Evolutionary conservation across 768 basidiomycete species (phyloP).

Genomic region (Cystobasidium tubakii): DNA sequence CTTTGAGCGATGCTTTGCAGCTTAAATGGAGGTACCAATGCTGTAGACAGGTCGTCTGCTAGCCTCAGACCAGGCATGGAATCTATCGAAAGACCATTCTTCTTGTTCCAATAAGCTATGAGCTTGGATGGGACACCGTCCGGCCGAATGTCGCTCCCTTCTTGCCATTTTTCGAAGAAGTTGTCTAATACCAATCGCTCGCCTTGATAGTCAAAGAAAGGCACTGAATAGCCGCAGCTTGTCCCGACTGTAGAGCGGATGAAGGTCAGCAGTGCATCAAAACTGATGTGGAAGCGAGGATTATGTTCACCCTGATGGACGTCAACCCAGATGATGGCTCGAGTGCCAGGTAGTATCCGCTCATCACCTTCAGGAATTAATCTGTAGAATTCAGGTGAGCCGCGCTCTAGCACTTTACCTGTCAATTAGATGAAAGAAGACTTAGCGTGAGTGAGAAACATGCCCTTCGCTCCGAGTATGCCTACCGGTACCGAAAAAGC

Average conservation of each 20-base stretch:
- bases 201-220: constrained; percentile 32
- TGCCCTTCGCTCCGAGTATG: too few species aligned
- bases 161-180: constrained; percentile 22
- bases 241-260: constrained; percentile 22
- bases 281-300: too few species aligned
- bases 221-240: constrained; percentile 37
- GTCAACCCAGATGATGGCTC: constrained; percentile 40
- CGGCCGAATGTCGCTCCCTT: constrained; percentile 10
- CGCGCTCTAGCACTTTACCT: constrained; percentile 36
- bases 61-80: constrained; percentile 17
- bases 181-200: constrained; percentile 21
- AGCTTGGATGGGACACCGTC: constrained; percentile 10
- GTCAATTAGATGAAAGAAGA: background rate
- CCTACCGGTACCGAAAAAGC: constrained; percentile 26
- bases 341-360: constrained; percentile 34
- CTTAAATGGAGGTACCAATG: constrained; percentile 17
- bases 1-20: background rate
- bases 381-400: constrained; percentile 29
- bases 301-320: constrained; percentile 20
- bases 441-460: too few species aligned
- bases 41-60: constrained; percentile 9
- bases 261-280: too few species aligned
- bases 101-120: constrained; percentile 15
- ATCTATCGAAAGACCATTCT: constrained; percentile 20
- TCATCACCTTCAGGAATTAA: constrained; percentile 31